Evolutionary conservation across 371 early-diverging fungal species (phyloP).

Genomic region (Mortierella sp.): DNA sequence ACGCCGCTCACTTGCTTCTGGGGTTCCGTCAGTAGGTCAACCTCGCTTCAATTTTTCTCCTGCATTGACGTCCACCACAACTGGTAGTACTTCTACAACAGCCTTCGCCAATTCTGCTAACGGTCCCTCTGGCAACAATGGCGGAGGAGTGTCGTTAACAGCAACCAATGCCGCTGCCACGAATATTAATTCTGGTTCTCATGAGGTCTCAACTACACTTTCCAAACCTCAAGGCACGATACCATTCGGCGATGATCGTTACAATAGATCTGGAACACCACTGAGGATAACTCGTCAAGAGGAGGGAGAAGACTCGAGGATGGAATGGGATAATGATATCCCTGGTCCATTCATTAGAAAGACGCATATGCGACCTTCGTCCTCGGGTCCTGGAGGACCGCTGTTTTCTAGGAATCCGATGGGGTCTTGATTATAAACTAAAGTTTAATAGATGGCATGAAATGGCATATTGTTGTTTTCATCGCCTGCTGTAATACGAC

Average conservation of each 20-base stretch:
- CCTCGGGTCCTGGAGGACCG: constrained; percentile 1
- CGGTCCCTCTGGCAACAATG: neutral
- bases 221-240: neutral
- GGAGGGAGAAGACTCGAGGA: constrained; percentile 22
- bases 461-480: neutral
- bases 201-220: neutral
- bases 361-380: constrained; percentile 15
- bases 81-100: constrained; percentile 1
- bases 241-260: neutral
- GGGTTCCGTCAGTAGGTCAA: constrained; percentile 16
- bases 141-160: neutral
- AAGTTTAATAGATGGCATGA: neutral
- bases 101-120: constrained; percentile 12
- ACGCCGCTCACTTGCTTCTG: constrained; percentile 16
- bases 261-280: constrained; percentile 4
- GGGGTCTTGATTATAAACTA: constrained; percentile 6
- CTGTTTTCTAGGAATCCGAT: constrained; percentile 8
- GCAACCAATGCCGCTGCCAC: neutral
- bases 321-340: constrained; percentile 54
- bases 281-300: neutral
- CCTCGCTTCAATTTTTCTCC: constrained; percentile 18
- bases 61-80: neutral
- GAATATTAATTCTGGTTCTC: neutral
- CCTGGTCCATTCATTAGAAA: constrained; percentile 51
- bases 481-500: constrained; percentile 3